These are phyloP conservation scores for Phycomyces nitens DNA, from an alignment of 192 early-diverging fungal genomes.

Conservation along the genomic window DNA sequence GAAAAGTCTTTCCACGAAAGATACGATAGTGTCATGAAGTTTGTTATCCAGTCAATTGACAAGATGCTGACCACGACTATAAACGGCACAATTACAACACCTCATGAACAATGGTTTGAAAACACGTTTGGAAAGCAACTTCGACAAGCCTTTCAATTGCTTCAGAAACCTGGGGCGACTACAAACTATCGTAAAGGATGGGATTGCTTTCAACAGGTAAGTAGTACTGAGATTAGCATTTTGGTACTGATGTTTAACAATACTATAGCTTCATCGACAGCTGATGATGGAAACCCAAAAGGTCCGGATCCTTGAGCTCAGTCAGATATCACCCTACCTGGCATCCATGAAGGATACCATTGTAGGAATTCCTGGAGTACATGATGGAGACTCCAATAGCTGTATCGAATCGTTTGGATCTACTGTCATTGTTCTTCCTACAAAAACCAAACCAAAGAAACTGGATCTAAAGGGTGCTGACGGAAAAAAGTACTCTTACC, in stretches of 20 bases:
- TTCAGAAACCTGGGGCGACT: slow-evolving; percentile 45
- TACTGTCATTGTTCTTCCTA: slow-evolving; percentile 59
- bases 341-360: slow-evolving; percentile 39
- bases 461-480: slow-evolving; percentile 58
- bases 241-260: slow-evolving; percentile 34
- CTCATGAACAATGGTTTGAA: slow-evolving; percentile 69
- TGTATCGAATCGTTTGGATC: slow-evolving; percentile 53
- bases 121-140: slow-evolving; percentile 54
- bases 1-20: slow-evolving; percentile 45
- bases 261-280: slow-evolving; percentile 53
- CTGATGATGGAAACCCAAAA: slow-evolving; percentile 54
- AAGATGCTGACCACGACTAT: slow-evolving; percentile 48
- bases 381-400: slow-evolving; percentile 14
- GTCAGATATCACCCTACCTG: slow-evolving; percentile 60
- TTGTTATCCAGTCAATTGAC: slow-evolving; percentile 54
- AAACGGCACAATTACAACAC: slow-evolving; percentile 31
- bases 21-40: slow-evolving; percentile 55
- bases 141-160: slow-evolving; percentile 40
- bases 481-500: slow-evolving; percentile 60
- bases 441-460: slow-evolving; percentile 93
- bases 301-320: slow-evolving; percentile 50
- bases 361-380: slow-evolving; percentile 50
- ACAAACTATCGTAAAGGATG: slow-evolving; percentile 48
- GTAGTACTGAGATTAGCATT: not conserved
- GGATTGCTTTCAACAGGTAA: slow-evolving; percentile 58